Conservation (phyloP, 805 yeast species). For the Danielia oregonensis region DNA sequence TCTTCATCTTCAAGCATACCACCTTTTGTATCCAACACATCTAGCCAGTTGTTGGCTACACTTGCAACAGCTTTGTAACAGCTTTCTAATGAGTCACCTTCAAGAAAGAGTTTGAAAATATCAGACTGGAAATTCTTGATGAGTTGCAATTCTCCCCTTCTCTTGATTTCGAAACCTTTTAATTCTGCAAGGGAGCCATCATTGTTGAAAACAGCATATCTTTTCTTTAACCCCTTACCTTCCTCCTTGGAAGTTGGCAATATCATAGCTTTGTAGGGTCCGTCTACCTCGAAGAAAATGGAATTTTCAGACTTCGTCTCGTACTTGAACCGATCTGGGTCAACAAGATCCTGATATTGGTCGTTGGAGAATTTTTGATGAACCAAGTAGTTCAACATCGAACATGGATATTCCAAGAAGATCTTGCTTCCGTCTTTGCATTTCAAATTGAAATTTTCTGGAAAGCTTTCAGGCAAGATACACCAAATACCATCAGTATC, state of each 20-base stretch:
- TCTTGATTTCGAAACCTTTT: conserved; percentile 93
- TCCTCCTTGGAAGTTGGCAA: conserved; percentile 96
- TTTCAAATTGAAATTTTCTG: conserved; percentile 76
- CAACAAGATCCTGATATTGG: conserved; percentile 85
- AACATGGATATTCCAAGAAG: conserved; percentile 86
- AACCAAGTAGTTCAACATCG: conserved; percentile 91
- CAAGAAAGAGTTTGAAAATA: conserved; percentile 84
- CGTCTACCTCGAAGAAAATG: conserved; percentile 97
- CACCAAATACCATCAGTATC: conserved; percentile 99
- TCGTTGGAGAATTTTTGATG: conserved; percentile 89
- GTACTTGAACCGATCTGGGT: conserved; percentile 64
- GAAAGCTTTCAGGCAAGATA: conserved; percentile 88
- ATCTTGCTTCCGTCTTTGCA: conserved; percentile 75
- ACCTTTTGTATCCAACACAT: conserved; percentile 86
- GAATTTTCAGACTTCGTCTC: conserved; percentile 84
- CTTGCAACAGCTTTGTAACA: conserved; percentile 89
- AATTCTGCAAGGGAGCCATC: conserved; percentile 94
- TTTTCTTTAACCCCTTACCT: conserved; percentile 91
- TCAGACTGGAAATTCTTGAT: conserved; percentile 95
- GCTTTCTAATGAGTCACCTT: conserved; percentile 71
- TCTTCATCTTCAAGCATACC: conserved; percentile 88
- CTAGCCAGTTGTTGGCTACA: conserved; percentile 95
- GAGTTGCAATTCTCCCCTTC: conserved; percentile 93
- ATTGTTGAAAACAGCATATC: conserved; percentile 95
- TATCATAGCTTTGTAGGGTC: conserved; percentile 97